Base-by-base conservation (phyloP, 495 filamentous ascomycete species). In the Annulohypoxylon moriforme region DNA sequence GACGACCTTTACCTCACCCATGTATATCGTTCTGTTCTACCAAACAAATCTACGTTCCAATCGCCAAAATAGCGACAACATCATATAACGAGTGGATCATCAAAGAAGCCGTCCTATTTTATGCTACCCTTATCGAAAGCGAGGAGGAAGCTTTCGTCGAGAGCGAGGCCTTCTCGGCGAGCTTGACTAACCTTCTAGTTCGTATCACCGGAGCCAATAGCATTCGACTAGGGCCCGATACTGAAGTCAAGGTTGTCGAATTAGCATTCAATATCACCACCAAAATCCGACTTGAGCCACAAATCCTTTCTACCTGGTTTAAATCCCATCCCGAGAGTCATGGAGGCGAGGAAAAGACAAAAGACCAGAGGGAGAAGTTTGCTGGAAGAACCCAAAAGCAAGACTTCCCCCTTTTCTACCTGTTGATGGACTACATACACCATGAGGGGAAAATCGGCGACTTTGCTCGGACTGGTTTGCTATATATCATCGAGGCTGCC, bases 401-500 rank as follows among this genome's bases (percentile, higher is more conserved):
- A 73, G 94, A 96, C 71, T 98, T 99, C 75, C 96, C 96, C 0
- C 76, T 99, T 22, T 98, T 98, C 81, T 98, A 98, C 79, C 82
- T 97, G 33, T 84, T 98, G 64, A 91, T 99, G 58, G 94, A 98
- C 76, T 96, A 97, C 79, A 94, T 99, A 33, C 94, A 99, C 75
- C 91, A 95, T 66, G 94, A 97, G 63, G 94, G 94, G 49, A 89
- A 92, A 33, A 90, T 94, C 18, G 96, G 96, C 22, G 96, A 99
- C 78, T 99, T 99, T 82, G 95, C 96, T n/a, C 86, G 96, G 55
- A 99, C 95, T 0, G 96, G 96, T 0, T 80, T 99, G 55, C 86
- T 99, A 7, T 98, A 99, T 77, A 90, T 99, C 64, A 96, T 98
- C 69, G 96, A 98, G 79, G 92, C 93, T 2, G 93, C 95, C 1